Conservation (phyloP, 1,284 basidiomycete genomes). For the Sporisorium sorghi region DNA sequence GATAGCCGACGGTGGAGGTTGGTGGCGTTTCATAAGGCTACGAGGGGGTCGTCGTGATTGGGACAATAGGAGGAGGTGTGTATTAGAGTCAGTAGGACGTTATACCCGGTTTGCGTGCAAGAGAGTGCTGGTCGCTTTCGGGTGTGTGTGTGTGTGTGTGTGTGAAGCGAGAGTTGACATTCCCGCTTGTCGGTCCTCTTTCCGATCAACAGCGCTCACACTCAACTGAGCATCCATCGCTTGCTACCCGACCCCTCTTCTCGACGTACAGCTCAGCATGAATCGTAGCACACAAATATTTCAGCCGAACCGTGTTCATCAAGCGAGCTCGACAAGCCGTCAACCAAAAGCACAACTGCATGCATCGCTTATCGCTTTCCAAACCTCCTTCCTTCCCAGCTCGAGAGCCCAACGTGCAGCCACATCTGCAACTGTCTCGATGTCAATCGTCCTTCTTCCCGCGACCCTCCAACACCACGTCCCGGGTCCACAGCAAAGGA, state of each 20-base stretch:
- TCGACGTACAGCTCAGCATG: not conserved
- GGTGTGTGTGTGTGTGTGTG: no score
- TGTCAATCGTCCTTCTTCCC: no score
- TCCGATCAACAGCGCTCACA: no score
- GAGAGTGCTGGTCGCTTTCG: no score
- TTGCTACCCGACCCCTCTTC: not conserved
- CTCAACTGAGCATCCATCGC: no score
- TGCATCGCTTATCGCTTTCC: not conserved
- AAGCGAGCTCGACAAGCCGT: not conserved
- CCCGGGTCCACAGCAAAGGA: no score
- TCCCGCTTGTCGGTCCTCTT: no score
- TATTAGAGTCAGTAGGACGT: not conserved
- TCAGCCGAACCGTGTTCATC: not conserved
- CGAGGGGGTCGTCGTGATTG: slow-evolving; percentile 9
- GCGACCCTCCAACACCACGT: no score
- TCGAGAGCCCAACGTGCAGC: not conserved
- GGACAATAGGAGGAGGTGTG: not conserved
- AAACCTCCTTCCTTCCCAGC: not conserved
- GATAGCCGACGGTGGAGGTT: slow-evolving; percentile 39
- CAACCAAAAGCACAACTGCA: not conserved
- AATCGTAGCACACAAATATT: not conserved
- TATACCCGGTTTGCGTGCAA: slow-evolving; percentile 3
- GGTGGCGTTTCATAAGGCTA: slow-evolving; percentile 41
- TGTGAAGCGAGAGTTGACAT: no score
- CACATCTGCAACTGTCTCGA: no score